Evolutionary conservation across 306 rosid species (phyloP).

Genomic region (Cyamopsis tetragonoloba): DNA sequence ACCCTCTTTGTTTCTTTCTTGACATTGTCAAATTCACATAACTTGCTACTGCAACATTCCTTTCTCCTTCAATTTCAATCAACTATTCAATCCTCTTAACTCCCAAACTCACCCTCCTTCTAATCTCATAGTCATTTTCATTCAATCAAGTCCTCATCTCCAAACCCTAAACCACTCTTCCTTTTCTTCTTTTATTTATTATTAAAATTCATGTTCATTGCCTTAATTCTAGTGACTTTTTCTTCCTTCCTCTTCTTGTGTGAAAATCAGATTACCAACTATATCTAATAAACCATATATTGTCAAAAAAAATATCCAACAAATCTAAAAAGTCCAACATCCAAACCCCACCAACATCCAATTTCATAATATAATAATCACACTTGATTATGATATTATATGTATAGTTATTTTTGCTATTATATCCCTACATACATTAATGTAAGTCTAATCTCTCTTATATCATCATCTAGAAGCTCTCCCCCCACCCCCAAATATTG

Average conservation of each 20-base stretch:
- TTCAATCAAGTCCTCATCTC: background rate
- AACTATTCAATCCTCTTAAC: slow-evolving; percentile 6
- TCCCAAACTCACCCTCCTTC: background rate
- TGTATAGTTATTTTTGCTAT: too few relatives aligned
- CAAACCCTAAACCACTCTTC: background rate
- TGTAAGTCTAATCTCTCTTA: background rate
- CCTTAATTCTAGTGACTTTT: too few relatives aligned
- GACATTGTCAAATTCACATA: background rate
- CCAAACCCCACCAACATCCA: background rate
- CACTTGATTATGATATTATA: too few relatives aligned
- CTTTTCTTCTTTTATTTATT: too few relatives aligned
- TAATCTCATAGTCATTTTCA: too few relatives aligned
- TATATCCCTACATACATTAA: too few relatives aligned
- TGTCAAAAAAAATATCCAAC: background rate
- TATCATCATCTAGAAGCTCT: too few relatives aligned
- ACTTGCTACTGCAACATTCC: background rate
- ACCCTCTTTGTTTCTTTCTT: slow-evolving; percentile 22
- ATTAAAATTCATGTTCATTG: too few relatives aligned
- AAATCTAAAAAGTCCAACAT: background rate
- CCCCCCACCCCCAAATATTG: too few relatives aligned
- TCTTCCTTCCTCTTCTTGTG: background rate
- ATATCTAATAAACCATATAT: background rate
- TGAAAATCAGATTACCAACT: background rate
- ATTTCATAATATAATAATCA: background rate
- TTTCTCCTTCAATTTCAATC: background rate